phyloP scores from a whole-genome alignment of 129 eudicot genomes.

The Arctium lappa region DNA sequence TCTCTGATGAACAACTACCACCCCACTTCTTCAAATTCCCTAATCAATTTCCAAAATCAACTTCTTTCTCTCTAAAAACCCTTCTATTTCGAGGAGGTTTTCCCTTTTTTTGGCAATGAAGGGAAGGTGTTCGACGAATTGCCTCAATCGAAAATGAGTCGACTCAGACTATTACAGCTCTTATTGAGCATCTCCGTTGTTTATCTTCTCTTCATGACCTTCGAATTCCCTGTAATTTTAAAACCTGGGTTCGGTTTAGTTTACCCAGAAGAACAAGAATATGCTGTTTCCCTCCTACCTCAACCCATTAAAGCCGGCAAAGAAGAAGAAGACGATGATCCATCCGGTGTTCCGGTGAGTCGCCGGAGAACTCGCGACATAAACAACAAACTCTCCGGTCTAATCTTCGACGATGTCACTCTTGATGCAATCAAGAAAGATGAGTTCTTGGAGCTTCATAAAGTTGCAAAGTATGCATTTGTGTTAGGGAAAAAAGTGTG shows the following conservation, averaged over 20 bases:
- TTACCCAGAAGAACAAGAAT: constrained; percentile 5
- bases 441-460: constrained; percentile 38
- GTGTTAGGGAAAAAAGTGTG: constrained; percentile 36
- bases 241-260: constrained; percentile 39
- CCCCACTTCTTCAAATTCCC: not conserved
- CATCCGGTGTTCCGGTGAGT: not conserved
- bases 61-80: not conserved
- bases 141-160: constrained; percentile 29
- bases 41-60: not conserved
- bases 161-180: constrained; percentile 50
- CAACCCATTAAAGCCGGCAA: constrained; percentile 4
- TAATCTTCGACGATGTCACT: constrained; percentile 32
- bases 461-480: constrained; percentile 38
- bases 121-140: not conserved
- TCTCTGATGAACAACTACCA: not conserved
- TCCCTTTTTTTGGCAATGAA: not conserved
- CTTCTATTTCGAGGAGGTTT: not conserved
- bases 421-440: constrained; percentile 29
- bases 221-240: constrained; percentile 39
- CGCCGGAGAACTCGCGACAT: constrained; percentile 19
- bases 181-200: constrained; percentile 41
- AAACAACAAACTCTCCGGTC: constrained; percentile 34
- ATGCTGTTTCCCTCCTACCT: constrained; percentile 9
- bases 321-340: not conserved
- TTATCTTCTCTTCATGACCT: constrained; percentile 29